Evolutionary conservation across 2,329 filamentous ascomycete species (phyloP).

Genomic region (Bipolaris gigantea): DNA sequence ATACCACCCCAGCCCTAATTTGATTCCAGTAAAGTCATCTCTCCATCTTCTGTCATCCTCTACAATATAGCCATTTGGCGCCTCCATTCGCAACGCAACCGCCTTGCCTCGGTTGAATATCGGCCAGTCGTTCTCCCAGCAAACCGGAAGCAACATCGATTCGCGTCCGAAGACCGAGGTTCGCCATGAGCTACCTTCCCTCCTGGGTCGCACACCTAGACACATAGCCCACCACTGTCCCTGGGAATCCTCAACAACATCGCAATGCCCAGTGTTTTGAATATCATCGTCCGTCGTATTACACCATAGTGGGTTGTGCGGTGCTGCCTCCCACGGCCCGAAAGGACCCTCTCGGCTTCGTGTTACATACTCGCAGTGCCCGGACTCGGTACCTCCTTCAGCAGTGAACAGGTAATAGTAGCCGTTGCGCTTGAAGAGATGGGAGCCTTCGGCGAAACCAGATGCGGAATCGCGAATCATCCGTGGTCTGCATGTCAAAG

Average conservation of each 20-base stretch:
- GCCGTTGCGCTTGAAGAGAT: slow-evolving; percentile 33
- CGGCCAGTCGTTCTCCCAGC: slow-evolving; percentile 58
- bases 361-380: slow-evolving; percentile 54
- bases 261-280: slow-evolving; percentile 32
- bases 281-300: slow-evolving; percentile 41
- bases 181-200: slow-evolving; percentile 4
- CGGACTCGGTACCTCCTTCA: slow-evolving; percentile 43
- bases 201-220: slow-evolving; percentile 30
- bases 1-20: slow-evolving; percentile 18
- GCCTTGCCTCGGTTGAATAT: slow-evolving; percentile 54
- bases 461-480: slow-evolving; percentile 29
- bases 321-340: slow-evolving; percentile 43
- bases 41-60: slow-evolving; percentile 15
- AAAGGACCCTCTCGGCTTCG: slow-evolving; percentile 50
- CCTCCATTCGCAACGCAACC: slow-evolving; percentile 45
- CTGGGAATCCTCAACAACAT: slow-evolving; percentile 28
- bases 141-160: slow-evolving; percentile 54
- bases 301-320: slow-evolving; percentile 43
- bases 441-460: slow-evolving; percentile 40
- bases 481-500: slow-evolving; percentile 19
- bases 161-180: slow-evolving; percentile 46
- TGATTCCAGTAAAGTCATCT: slow-evolving; percentile 9
- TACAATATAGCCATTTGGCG: slow-evolving; percentile 15
- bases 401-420: slow-evolving; percentile 35
- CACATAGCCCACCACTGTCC: slow-evolving; percentile 43